These are phyloP conservation scores for Cryphonectria japonica DNA, from an alignment of 2,329 filamentous ascomycete species.

Conservation along the genomic window DNA sequence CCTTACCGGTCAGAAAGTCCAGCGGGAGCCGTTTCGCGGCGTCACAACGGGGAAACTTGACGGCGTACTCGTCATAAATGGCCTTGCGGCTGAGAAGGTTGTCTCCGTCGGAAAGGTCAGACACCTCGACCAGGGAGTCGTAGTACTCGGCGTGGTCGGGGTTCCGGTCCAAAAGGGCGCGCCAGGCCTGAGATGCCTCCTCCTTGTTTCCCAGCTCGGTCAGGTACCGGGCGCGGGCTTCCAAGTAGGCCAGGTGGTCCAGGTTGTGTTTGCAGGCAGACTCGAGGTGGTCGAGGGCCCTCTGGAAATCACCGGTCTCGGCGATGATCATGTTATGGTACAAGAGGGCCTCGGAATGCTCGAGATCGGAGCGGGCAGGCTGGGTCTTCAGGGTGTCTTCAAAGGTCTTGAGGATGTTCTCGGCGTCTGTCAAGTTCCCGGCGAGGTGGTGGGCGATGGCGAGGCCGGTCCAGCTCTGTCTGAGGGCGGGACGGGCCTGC, in stretches of 20 bases:
- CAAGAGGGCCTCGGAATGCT: conserved; percentile 90
- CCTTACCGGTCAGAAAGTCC: conserved; percentile 77
- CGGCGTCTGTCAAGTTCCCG: conserved; percentile 84
- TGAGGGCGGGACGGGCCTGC: conserved; percentile 75
- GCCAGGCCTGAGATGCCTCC: conserved; percentile 82
- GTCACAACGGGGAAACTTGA: conserved; percentile 81
- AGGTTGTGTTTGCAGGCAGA: conserved; percentile 75
- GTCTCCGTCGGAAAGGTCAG: conserved; percentile 58
- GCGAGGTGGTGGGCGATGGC: conserved; percentile 90
- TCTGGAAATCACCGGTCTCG: conserved; percentile 80
- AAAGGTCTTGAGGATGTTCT: conserved; percentile 88
- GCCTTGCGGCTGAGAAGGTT: conserved; percentile 69
- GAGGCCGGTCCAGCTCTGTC: conserved; percentile 97
- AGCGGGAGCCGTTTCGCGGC: conserved; percentile 84
- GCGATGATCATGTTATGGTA: conserved; percentile 97
- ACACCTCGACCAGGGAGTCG: conserved; percentile 70
- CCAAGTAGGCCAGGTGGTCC: conserved; percentile 83
- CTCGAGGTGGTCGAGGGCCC: conserved; percentile 86
- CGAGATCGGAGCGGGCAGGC: conserved; percentile 77
- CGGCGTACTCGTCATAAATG: conserved; percentile 76
- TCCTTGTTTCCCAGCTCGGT: conserved; percentile 74
- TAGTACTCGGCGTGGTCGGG: conserved; percentile 88
- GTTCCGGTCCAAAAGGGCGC: conserved; percentile 81
- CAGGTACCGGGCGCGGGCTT: conserved; percentile 84
- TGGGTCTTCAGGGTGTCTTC: conserved; percentile 88